These are phyloP conservation scores for Laguncularia racemosa DNA, from an alignment of 345 rosid species.

Conservation along the genomic window DNA sequence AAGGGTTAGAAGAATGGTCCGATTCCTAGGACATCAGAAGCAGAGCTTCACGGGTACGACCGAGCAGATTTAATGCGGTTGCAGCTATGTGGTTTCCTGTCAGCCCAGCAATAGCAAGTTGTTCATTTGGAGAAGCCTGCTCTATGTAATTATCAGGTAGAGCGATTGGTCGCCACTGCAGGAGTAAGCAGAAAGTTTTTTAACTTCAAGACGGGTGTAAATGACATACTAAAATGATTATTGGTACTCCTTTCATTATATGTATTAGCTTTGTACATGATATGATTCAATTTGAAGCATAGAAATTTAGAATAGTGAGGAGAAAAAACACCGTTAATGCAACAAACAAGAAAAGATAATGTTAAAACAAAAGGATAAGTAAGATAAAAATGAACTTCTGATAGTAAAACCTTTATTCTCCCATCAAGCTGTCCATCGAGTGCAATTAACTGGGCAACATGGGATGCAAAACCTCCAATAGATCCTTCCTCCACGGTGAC, in stretches of 20 bases:
- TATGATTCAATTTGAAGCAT: no score
- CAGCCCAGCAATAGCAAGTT: conserved; percentile 68
- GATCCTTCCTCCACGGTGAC: conserved; percentile 93
- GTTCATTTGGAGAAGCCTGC: conserved; percentile 63
- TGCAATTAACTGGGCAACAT: conserved; percentile 81
- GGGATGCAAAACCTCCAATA: conserved; percentile 88
- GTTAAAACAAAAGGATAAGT: not conserved
- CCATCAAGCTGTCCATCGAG: conserved; percentile 91
- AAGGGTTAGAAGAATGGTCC: no score
- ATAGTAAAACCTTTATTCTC: conserved; percentile 46
- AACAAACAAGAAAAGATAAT: not conserved
- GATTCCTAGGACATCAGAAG: conserved; percentile 56
- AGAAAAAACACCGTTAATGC: no score
- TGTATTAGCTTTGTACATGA: not conserved
- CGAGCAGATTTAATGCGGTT: conserved; percentile 67
- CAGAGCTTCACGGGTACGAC: conserved; percentile 83
- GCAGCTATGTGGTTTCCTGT: conserved; percentile 95
- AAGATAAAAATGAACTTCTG: not conserved
- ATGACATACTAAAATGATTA: no score
- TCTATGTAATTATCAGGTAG: conserved; percentile 80
- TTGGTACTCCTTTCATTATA: not conserved
- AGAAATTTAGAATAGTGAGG: no score
- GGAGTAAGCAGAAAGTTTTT: not conserved
- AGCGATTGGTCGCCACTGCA: conserved; percentile 93
- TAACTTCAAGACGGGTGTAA: not conserved